Evolutionary conservation across 2,329 filamentous ascomycete genomes (phyloP).

Genomic region (Bipolaris gigantea): DNA sequence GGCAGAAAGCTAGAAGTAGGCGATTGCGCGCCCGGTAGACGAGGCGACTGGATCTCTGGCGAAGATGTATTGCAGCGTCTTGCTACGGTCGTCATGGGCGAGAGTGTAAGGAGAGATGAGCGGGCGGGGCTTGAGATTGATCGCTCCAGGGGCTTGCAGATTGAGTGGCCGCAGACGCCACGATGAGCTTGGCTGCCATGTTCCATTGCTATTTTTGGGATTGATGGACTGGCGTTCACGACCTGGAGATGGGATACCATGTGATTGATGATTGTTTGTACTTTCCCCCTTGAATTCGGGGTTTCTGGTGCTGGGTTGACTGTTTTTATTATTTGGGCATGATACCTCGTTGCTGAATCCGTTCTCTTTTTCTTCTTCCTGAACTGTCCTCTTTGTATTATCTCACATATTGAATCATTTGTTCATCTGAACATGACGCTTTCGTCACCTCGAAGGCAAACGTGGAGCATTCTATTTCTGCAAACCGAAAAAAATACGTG

Average conservation of each 20-base stretch:
- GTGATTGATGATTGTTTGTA: neutral
- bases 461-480: neutral
- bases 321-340: neutral
- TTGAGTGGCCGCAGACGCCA: constrained; percentile 17
- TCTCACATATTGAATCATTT: neutral
- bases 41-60: constrained; percentile 26
- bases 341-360: neutral
- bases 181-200: neutral
- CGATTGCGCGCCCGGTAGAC: constrained; percentile 28
- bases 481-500: neutral
- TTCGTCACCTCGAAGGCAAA: neutral
- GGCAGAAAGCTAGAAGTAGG: constrained; percentile 36
- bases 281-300: neutral
- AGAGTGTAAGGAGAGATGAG: constrained; percentile 40
- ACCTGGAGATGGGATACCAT: neutral
- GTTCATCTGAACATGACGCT: neutral
- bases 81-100: constrained; percentile 40
- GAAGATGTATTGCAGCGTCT: constrained; percentile 36
- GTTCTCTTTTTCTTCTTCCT: neutral
- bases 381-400: neutral
- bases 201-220: neutral
- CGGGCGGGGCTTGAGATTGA: constrained; percentile 31
- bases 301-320: neutral
- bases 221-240: neutral
- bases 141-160: constrained; percentile 17